phyloP scores from a whole-genome alignment of 164 flowering plant species.

The Buxus sempervirens region DNA sequence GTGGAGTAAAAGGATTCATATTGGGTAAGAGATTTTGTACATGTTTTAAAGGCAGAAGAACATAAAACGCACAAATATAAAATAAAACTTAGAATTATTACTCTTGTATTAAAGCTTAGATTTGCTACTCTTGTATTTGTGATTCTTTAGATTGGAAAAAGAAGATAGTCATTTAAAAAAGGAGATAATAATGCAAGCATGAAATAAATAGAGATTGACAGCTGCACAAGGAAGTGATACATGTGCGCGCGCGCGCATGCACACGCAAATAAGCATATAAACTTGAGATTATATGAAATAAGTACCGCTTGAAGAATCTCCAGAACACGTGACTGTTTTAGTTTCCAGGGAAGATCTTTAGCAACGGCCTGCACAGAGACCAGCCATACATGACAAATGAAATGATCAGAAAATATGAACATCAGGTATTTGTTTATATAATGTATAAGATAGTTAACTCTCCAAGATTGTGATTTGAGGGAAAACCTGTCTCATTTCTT shows the following conservation, averaged over 20 bases:
- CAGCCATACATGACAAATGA: slow-evolving; percentile 1
- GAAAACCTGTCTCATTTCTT: slow-evolving; percentile 89
- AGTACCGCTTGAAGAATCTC: slow-evolving; percentile 95
- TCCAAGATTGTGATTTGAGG: slow-evolving; percentile 9
- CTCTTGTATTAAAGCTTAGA: background rate
- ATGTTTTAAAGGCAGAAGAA: too few relatives aligned
- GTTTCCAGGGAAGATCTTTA: slow-evolving; percentile 91
- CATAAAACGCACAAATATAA: background rate
- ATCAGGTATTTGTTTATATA: background rate
- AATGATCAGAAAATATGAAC: background rate
- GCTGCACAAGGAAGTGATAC: background rate
- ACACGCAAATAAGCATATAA: too few relatives aligned
- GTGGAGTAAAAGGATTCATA: too few relatives aligned
- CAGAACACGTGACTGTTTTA: slow-evolving; percentile 78
- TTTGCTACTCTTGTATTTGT: background rate
- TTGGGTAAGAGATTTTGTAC: too few relatives aligned
- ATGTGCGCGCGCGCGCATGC: too few relatives aligned
- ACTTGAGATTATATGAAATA: background rate
- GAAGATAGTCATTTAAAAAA: too few relatives aligned
- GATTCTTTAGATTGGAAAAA: background rate
- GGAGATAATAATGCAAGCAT: background rate
- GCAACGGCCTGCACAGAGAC: slow-evolving; percentile 76
- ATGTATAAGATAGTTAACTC: background rate
- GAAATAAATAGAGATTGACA: background rate
- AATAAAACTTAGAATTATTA: background rate